Percentiles rank a stretch among this genome's conserved stretches.
phyloP scores from a whole-genome alignment of 345 rosid species.

The Eucalyptus rudis region DNA sequence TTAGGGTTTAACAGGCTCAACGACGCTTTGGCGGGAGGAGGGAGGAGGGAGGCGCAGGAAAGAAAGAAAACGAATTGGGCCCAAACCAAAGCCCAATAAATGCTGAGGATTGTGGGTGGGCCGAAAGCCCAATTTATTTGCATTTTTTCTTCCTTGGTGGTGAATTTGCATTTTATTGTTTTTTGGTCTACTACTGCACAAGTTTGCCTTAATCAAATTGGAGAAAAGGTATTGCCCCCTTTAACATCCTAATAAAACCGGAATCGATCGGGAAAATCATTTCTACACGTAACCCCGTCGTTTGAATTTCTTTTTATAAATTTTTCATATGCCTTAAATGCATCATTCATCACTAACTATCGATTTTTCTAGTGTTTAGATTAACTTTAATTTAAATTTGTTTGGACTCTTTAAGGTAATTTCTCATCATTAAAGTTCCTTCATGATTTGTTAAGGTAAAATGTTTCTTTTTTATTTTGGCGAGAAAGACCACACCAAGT shows the following conservation, averaged over 20 bases:
- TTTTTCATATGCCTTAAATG: neutral
- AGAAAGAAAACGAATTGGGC: neutral
- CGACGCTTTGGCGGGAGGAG: neutral
- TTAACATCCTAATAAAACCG: neutral
- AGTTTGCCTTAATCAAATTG: neutral
- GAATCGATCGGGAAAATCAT: neutral
- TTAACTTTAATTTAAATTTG: no score
- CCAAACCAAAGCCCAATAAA: neutral
- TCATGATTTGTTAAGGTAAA: fast-evolving
- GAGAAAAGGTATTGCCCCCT: neutral
- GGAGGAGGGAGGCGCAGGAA: neutral
- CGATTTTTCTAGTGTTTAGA: neutral
- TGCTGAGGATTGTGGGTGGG: neutral
- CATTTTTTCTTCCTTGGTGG: neutral
- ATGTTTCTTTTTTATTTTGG: neutral
- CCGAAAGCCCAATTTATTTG: neutral
- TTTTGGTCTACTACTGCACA: neutral
- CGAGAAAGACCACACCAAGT: neutral
- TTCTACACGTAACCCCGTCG: neutral
- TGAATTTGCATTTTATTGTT: neutral
- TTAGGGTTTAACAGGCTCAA: neutral
- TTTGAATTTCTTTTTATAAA: neutral
- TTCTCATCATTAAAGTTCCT: neutral
- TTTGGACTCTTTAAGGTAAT: neutral
- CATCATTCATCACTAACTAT: neutral